These are phyloP conservation scores for Coprinopsis cinerea DNA, from an alignment of 768 basidiomycete genomes.

Conservation along the genomic window DNA sequence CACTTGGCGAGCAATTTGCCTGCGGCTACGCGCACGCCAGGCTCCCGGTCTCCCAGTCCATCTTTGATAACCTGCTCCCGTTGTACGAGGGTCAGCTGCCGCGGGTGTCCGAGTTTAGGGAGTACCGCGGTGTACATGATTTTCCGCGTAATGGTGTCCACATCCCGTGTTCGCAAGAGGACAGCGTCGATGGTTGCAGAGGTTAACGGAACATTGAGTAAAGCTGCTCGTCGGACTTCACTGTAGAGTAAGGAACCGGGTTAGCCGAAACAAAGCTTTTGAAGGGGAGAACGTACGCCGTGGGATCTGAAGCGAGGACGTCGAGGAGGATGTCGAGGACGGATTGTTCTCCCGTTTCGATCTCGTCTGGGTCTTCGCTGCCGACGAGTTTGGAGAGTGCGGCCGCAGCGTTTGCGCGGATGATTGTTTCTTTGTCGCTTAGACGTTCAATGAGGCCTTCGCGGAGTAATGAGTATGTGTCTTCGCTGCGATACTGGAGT, in stretches of 20 bases:
- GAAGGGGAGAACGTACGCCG: slow-evolving; percentile 37
- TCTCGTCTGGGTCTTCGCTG: slow-evolving; percentile 53
- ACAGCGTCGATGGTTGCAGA: slow-evolving; percentile 57
- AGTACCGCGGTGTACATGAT: slow-evolving; percentile 70
- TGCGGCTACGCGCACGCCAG: slow-evolving; percentile 74
- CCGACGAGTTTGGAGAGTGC: slow-evolving; percentile 78
- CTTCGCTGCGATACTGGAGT: slow-evolving; percentile 54
- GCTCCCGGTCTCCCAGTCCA: slow-evolving; percentile 87
- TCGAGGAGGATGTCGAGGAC: slow-evolving; percentile 67
- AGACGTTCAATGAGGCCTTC: slow-evolving; percentile 70
- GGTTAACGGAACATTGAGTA: slow-evolving; percentile 68
- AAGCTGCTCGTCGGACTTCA: slow-evolving; percentile 88
- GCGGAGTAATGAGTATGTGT: slow-evolving; percentile 66
- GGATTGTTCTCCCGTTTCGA: slow-evolving; percentile 42
- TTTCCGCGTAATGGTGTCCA: slow-evolving; percentile 74
- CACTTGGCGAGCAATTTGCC: slow-evolving; percentile 74
- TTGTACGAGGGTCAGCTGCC: slow-evolving; percentile 70
- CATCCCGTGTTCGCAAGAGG: slow-evolving; percentile 78
- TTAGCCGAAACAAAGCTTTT: background rate
- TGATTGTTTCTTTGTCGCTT: slow-evolving; percentile 75
- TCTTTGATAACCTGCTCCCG: slow-evolving; percentile 81
- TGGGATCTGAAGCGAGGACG: slow-evolving; percentile 64
- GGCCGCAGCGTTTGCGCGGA: slow-evolving; percentile 81
- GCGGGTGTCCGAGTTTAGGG: slow-evolving; percentile 53
- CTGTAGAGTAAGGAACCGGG: slow-evolving; percentile 25